Evolutionary conservation across 805 yeast species (phyloP), one percentile per base, ranked within the genome.

Genomic region (Wickerhamiella vanderwaltii): DNA sequence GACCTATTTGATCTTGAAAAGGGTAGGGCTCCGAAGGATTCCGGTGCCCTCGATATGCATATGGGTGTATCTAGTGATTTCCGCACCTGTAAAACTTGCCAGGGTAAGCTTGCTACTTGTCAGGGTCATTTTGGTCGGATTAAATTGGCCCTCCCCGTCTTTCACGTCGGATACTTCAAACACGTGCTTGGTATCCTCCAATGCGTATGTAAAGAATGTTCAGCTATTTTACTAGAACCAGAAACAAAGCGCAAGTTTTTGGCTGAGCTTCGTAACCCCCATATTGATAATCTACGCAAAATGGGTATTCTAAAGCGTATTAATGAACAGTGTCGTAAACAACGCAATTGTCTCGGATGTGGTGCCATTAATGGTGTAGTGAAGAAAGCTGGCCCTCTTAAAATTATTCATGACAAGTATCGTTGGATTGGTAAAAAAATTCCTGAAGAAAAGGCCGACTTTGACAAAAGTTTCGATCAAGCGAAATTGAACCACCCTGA

Each of bases 51-150:
- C 30, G 99, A 91, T 60, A 71, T 85, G 17, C 69, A 73, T 41
- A 86, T 93, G 98, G 99, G 99, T 58, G 84, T 84, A 3, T 83
- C 95, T 5, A 76, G 91, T 41, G 86, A 84, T 51, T 62, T 79
- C n/a, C 66, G 75, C 12, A 93, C 81, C 57, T 91, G 99, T 67
- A 60, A 73, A 11, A 93, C 97, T 0, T 91, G 99, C 63, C 84
- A 76, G 52, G 97, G 97, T 2, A 76, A 77, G 51, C 65, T 91
- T 49, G 94, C 95, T 0, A 73, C 94, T 1, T 91, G 99, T 60
- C 96, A 88, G 63, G 99, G 99, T 45, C 99, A 91, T 64, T 91
- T 91, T 60, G 99, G 99, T 31, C 95, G 93, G 56, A 74, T 91
- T 48, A 75, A 84, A 54, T 69, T 91, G 40, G 95, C 97, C 0